Evolutionary conservation across 179 eudicot genomes (phyloP), one percentile per base, ranked within the genome.

Genomic region (Gypsophila paniculata): DNA sequence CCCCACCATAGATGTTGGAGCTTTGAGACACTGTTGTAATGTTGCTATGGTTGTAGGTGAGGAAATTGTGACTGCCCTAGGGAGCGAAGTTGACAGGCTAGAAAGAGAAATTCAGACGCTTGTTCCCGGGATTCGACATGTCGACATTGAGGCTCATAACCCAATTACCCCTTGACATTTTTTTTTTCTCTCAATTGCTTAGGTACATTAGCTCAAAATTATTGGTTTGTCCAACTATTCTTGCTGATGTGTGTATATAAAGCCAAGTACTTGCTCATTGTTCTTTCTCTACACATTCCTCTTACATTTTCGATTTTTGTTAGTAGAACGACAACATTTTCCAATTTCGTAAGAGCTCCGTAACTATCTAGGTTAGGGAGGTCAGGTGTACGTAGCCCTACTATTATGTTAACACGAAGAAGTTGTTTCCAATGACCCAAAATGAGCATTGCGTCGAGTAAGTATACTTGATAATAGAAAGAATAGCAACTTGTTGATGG

Each of bases 101-200:
- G 98, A 95, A 61, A 78, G 76, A 51, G 96, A 95, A 82, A 95
- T 95, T 51, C 95, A 90, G 80, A 91, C 82, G 36, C 87, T 95
- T 54, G 98, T 95, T 69, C 99, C 99, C 5, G 98, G 99, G 8
- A 90, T 95, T 68, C 88, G 84, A 66, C 99, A 95, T 75, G 97
- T 95, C 17, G 99, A 92, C 78, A 95, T 95, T 61, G 99, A 95
- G 76, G 98, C 96, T 78, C 96, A 92, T 79, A 92, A 90, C 71
- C 99, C 98, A 11, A 77, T 81, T 72, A 90, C 91, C 3, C 29
- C 69, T 1, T 46, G 52, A 55, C 18, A 46, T 10, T 7, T 11
- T 46, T 8, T 46, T 39, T 32, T 18, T 22, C 70, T n/a, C n/a
- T n/a, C n/a, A n/a, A 61, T 26, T 25, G 6, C 68, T 17, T 52